Conservation (phyloP, 768 basidiomycete species). For the Hygrocybe coccinea region DNA sequence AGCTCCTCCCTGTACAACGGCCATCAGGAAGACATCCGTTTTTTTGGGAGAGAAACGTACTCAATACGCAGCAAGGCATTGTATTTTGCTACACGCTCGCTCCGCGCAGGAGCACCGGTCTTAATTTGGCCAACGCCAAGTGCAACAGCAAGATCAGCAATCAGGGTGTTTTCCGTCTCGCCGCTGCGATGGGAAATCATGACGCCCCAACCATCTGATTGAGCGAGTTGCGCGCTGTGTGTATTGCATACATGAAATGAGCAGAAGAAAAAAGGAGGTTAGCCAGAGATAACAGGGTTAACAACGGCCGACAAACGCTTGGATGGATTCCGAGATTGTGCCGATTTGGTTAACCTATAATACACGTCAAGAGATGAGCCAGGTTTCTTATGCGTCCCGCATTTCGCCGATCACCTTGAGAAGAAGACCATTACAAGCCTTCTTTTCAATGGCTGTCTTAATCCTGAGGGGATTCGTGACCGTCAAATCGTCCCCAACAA, state of each 20-base stretch:
- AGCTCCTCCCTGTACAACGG: slow-evolving; percentile 66
- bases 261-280: neutral
- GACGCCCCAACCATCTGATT: slow-evolving; percentile 96
- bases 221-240: slow-evolving; percentile 83
- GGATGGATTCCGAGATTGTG: slow-evolving; percentile 97
- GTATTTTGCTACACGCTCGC: slow-evolving; percentile 96
- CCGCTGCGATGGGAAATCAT: slow-evolving; percentile 99
- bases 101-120: slow-evolving; percentile 94
- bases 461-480: slow-evolving; percentile 97
- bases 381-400: neutral
- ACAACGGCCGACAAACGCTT: slow-evolving; percentile 63
- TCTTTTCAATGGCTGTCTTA: slow-evolving; percentile 99
- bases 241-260: slow-evolving; percentile 2
- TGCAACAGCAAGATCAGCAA: slow-evolving; percentile 92
- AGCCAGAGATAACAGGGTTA: neutral
- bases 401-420: slow-evolving; percentile 60
- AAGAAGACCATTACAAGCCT: slow-evolving; percentile 97
- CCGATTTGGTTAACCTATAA: slow-evolving; percentile 93
- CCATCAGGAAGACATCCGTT: slow-evolving; percentile 7
- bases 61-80: slow-evolving; percentile 87
- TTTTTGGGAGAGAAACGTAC: slow-evolving; percentile 40
- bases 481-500: slow-evolving; percentile 94
- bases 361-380: neutral
- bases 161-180: slow-evolving; percentile 96
- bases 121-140: slow-evolving; percentile 94